phyloP scores from a whole-genome alignment of 352 stramenopile genomes.

The Globisporangium sylvaticum region DNA sequence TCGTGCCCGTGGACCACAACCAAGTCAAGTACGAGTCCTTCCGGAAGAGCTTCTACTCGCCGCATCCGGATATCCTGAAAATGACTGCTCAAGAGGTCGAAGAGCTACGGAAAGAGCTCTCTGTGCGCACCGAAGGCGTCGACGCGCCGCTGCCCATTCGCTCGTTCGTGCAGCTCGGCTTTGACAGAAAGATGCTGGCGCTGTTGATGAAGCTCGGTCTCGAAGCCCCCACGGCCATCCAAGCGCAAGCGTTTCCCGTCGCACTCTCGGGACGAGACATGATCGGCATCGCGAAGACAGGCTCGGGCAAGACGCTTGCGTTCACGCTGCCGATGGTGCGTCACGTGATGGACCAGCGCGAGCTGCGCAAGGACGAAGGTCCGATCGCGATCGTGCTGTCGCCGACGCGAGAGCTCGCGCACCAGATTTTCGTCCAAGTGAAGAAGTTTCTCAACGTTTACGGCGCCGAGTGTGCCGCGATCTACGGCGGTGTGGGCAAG shows the following conservation, averaged over 20 bases:
- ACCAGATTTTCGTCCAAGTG: constrained; percentile 80
- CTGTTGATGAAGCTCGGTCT: constrained; percentile 67
- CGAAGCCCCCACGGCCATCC: constrained; percentile 78
- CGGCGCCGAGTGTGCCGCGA: constrained; percentile 62
- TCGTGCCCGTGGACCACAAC: constrained; percentile 67
- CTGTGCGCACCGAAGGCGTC: constrained; percentile 42
- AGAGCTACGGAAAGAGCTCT: constrained; percentile 41
- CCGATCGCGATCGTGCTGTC: constrained; percentile 78
- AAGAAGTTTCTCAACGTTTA: constrained; percentile 80
- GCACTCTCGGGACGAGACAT: constrained; percentile 73
- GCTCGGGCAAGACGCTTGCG: constrained; percentile 96
- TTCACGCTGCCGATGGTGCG: constrained; percentile 95
- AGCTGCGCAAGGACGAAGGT: constrained; percentile 66
- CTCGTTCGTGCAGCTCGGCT: constrained; percentile 72
- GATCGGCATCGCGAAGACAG: constrained; percentile 93
- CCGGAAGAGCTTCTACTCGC: constrained; percentile 71
- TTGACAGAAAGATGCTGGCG: constrained; percentile 65
- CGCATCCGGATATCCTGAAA: constrained; percentile 34
- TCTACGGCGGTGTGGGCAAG: constrained; percentile 82
- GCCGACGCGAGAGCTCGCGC: constrained; percentile 76
- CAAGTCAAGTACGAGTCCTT: constrained; percentile 79
- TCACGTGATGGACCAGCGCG: constrained; percentile 85
- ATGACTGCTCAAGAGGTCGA: constrained; percentile 35
- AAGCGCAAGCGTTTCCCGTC: constrained; percentile 79
- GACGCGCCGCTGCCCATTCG: constrained; percentile 55